Base-by-base conservation (phyloP, 2,329 filamentous ascomycete species). In the Fusarium hostae region DNA sequence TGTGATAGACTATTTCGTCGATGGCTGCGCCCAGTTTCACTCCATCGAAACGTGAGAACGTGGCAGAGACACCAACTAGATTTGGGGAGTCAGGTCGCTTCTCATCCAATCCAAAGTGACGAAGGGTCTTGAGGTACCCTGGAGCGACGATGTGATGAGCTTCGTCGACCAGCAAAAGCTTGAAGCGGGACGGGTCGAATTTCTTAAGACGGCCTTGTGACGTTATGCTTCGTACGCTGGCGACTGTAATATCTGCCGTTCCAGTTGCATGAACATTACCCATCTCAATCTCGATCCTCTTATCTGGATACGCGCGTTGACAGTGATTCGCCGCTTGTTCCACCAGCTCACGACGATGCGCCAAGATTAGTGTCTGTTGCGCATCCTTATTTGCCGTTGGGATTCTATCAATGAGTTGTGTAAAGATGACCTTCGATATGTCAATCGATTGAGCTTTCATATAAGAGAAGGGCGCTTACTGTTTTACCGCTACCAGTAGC, bases 1-100 rank as follows among this genome's bases (percentile, higher is more conserved):
- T 96, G 80, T 98, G 95, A 76, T 97, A 98, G 51, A 98, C 95
- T 68, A 98, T 97, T 77, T 97, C 92, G 75, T 98, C 95, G 75
- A 98, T 96, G 35, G 92, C 95, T 16, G 91, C 86, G 2, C 95
- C 95, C 3, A 98, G 85, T 65, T 89, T 90, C 35, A 97, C 83
- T 0, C 95, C 95, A 78, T 98, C 95, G 66, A 94, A 94, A 51
- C 95, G 84, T 15, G 89, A 90, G 63, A 92, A 87, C 1, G 90
- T 92, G 6, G 96, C 96, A 13, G 95, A 98, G 6, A 99, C 95
- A 9, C 96, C 96, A 16, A 99, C 91, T 18, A 99, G 84, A 22
- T 90, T 88, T 0, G 93, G 91, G 2, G 78, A 81, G 50, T 78
- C 81, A 10, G 59, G 43, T 62, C 74, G 80, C 70, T 82, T 84